These are phyloP conservation scores for Halteria grandinella DNA, from an alignment of 73 alveolate genomes.

Conservation along the genomic window DNA sequence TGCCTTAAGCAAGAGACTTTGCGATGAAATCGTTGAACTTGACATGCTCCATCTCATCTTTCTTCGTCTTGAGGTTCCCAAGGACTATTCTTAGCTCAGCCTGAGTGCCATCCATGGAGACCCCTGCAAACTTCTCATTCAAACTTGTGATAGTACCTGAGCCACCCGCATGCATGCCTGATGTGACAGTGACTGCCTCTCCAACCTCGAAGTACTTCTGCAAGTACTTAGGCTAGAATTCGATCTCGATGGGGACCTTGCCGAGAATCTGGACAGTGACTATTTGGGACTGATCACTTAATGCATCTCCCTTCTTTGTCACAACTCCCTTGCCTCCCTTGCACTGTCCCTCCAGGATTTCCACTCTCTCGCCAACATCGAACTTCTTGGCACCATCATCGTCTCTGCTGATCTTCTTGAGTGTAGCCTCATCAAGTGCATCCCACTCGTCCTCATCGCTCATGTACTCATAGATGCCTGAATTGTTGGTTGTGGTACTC, in stretches of 20 bases:
- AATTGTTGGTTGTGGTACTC: background rate
- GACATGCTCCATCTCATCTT: slow-evolving; percentile 28
- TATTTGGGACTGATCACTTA: background rate
- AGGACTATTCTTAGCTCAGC: background rate
- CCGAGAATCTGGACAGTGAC: background rate
- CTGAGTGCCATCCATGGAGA: slow-evolving; percentile 19
- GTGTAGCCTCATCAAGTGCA: slow-evolving; percentile 19
- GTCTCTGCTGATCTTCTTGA: slow-evolving; percentile 24
- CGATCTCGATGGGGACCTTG: slow-evolving; percentile 16
- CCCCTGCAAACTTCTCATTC: slow-evolving; percentile 31
- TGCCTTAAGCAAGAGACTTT: background rate
- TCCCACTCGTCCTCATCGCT: slow-evolving; percentile 60
- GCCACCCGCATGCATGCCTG: slow-evolving; percentile 53
- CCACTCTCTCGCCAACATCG: slow-evolving; percentile 53
- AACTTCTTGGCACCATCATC: background rate
- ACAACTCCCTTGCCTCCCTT: slow-evolving; percentile 1
- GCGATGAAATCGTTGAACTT: slow-evolving; percentile 1
- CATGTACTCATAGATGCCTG: background rate
- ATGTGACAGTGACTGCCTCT: slow-evolving; percentile 36
- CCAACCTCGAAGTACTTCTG: slow-evolving; percentile 42
- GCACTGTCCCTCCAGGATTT: background rate
- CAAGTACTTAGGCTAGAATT: background rate
- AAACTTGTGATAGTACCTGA: slow-evolving; percentile 23
- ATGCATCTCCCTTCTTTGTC: slow-evolving; percentile 14
- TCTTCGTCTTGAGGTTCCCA: slow-evolving; percentile 13